Base-by-base conservation (phyloP, 306 rosid genomes). In the Mucuna pruriens region DNA sequence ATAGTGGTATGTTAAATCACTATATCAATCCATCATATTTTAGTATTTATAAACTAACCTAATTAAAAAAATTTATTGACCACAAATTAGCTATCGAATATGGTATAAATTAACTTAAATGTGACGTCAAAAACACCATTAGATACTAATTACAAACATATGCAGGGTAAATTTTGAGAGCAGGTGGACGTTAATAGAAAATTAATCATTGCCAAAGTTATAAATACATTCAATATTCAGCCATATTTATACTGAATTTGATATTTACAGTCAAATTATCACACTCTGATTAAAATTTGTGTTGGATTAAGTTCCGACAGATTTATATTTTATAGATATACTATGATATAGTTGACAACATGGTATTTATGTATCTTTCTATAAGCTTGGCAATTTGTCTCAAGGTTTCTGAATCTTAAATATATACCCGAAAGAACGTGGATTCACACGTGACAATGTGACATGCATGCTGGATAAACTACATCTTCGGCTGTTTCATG, bases 401-500 rank as follows among this genome's bases (percentile, higher is more conserved):
- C 39, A 71, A 48, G 61, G n/a, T 46, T 46, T 48, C 42, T 9
- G 54, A 62, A 44, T 38, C 19, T 12, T 3, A 61, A 29, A 44
- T 25, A 58, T 26, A 8, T 63, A 44, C n/a, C 64, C 5, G 7
- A 67, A 77, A 64, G 54, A 65, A 77, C 7, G 39, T 67, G 64
- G 38, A 16, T 64, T 64, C 42, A 64, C 74, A 49, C 82, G 81
- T 77, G 81, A 45, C 46, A 17, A 49, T 75, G 81, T 77, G 81
- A 45, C 46, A 17, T 77, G 64, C 73, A 64, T 77, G 74, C 39
- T 46, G 49, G 61, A 33, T 77, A 77, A 77, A 48, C 74, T 33
- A 66, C 74, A 77, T 49, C 46, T 20, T 71, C 16, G 15, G 44
- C 42, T 70, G 23, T 71, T 71, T 71, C 5, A 29, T 4, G 26